Conservation (phyloP, 2,329 filamentous ascomycete species). For the Penicillium sp. region DNA sequence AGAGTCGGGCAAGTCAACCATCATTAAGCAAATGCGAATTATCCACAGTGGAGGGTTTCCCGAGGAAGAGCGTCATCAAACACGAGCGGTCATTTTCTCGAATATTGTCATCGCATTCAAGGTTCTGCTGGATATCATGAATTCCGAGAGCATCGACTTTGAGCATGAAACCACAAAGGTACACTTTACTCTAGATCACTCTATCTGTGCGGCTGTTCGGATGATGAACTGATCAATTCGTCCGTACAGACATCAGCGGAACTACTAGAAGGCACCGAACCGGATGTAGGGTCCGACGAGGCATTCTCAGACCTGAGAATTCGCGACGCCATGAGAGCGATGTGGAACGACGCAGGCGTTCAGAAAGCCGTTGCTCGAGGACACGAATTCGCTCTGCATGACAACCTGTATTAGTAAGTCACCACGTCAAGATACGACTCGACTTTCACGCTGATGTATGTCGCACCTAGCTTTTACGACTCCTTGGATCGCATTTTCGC, state of each 20-base stretch:
- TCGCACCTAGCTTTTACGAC: conserved; percentile 70
- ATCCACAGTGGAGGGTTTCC: conserved; percentile 94
- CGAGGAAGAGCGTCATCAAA: conserved; percentile 85
- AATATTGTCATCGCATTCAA: conserved; percentile 93
- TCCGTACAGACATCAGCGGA: conserved; percentile 70
- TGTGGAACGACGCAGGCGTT: conserved; percentile 84
- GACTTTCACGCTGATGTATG: conserved; percentile 13
- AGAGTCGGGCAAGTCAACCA: conserved; percentile 94
- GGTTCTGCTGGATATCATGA: conserved; percentile 87
- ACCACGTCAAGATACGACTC: background rate
- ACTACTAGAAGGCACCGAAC: conserved; percentile 71
- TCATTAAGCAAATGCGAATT: conserved; percentile 98
- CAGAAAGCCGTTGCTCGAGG: conserved; percentile 87
- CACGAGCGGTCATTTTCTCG: conserved; percentile 92
- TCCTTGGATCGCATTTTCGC: conserved; percentile 75
- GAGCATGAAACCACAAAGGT: conserved; percentile 76
- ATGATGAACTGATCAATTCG: background rate
- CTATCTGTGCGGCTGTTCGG: background rate
- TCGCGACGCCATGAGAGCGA: conserved; percentile 74
- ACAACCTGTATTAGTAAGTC: conserved; percentile 88
- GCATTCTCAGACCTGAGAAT: conserved; percentile 65
- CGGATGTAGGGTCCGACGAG: conserved; percentile 79
- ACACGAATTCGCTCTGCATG: conserved; percentile 94
- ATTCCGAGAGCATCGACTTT: conserved; percentile 77
- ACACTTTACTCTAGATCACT: conserved; percentile 34